Evolutionary conservation across 257 asterid species (phyloP), one percentile per base, ranked within the genome.

Genomic region (Haberlea rhodopensis): DNA sequence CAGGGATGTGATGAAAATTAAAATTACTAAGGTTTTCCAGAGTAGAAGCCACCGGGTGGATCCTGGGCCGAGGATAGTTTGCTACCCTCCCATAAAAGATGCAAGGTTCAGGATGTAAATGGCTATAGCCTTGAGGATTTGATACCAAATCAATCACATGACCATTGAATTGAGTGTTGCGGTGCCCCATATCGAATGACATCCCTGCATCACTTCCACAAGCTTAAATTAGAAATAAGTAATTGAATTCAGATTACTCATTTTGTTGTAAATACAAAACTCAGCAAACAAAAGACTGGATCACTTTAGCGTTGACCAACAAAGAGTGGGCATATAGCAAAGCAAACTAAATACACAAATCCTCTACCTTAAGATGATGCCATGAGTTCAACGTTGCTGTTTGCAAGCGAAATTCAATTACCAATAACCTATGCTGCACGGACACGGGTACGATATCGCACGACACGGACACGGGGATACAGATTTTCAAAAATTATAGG

Each of bases 161-260:
- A 76, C 78, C 73, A 1, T 40, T 69, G 76, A 77, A 66, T 60
- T 76, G 86, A 65, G 78, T 84, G 62, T 80, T 84, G 68, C 88
- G 75, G 56, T 90, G 90, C 72, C 87, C 95, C 99, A 94, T 90
- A 69, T 48, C 66, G 73, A 62, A 46, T 61, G 57, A 73, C 74
- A 77, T 78, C 69, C 82, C 89, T 84, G 77, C 72, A 73, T 60
- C 65, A 73, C 62, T 72, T 28, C 71, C 65, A 57, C 69, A 75
- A 2, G 3, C 21, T 27, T 16, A 15, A 57, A 23, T n/a, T 57
- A n/a, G 62, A 24, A 57, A 16, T 57, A 45, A 27, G 19, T 28
- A 18, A 7, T 31, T 16, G 46, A 29, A 29, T 57, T 19, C 31
- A 16, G 29, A 1, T 27, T 28, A 46, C 28, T 49, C n/a, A 23